Evolutionary conservation across 345 rosid species (phyloP), one percentile per base, ranked within the genome.

Genomic region (Erucastrum elatum): DNA sequence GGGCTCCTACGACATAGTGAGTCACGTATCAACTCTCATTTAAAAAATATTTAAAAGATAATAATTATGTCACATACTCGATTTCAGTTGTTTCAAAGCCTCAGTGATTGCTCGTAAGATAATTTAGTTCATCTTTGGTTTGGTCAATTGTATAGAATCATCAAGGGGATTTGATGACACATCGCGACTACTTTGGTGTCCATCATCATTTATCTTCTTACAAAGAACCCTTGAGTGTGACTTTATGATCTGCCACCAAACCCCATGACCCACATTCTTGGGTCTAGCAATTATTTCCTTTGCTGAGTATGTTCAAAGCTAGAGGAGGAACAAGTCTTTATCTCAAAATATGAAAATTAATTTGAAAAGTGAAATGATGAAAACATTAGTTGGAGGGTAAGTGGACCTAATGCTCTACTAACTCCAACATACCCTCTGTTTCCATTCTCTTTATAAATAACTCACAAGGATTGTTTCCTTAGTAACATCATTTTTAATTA

Each of bases 331-430:
- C 44, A 78, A 59, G 82, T 78, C 82, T 34, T 78, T 44, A 44
- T 72, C 49, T 12, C 51, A 10, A 77, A 70, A 64, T 64, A 77
- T 70, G 71, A 53, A 70, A 49, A 63, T 53, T 58, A 44, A 37
- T 34, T 71, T 77, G 66, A 77, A 70, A 77, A 71, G 61, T 71
- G n/a, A 71, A 9, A 64, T 66, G 73, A 78, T 66, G 81, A 53
- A 66, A 72, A 65, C 68, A 66, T 72, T 78, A 66, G 77, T 78
- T 78, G 82, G 73, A 66, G 55, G 64, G 68, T 34, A 58, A 78
- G 77, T 85, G 75, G 81, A 84, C 83, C 86, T 88, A 82, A 82
- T 80, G 71, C 37, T 69, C 58, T 78, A 88, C 83, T 81, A n/a
- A 79, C 83, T 81, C 77, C 60, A 64, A 27, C 39, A 16, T 70